Evolutionary conservation across 495 filamentous ascomycete species (phyloP).

Genomic region (Letharia lupina): DNA sequence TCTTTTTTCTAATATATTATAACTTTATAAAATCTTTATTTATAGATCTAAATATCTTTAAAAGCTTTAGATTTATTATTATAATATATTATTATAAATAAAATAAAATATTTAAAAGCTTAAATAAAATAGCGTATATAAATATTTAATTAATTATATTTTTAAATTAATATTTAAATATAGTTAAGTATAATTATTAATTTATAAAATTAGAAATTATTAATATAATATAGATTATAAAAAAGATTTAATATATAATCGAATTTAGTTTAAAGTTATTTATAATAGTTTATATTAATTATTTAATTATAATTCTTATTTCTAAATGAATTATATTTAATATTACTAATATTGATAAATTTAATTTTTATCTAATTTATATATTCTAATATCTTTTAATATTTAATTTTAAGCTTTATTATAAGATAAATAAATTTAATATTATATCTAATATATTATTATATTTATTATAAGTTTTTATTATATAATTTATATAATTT

Average conservation of each 20-base stretch:
- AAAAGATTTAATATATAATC: neutral
- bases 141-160: neutral
- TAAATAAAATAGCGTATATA: no score
- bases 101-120: no score
- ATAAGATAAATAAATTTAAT: constrained; percentile 12
- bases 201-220: neutral
- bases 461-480: neutral
- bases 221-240: neutral
- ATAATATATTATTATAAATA: neutral
- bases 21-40: neutral
- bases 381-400: constrained; percentile 6
- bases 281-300: constrained; percentile 7
- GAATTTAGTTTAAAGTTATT: neutral
- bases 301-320: constrained; percentile 7
- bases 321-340: neutral
- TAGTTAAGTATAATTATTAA: neutral
- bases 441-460: neutral
- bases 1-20: neutral
- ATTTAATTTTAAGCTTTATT: constrained; percentile 9
- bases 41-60: neutral
- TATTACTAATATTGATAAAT: constrained; percentile 12
- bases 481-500: neutral
- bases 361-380: neutral
- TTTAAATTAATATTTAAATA: neutral
- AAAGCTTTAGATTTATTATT: neutral